Evolutionary conservation across 768 basidiomycete species (phyloP).

Genomic region (Clavaria fumosa): DNA sequence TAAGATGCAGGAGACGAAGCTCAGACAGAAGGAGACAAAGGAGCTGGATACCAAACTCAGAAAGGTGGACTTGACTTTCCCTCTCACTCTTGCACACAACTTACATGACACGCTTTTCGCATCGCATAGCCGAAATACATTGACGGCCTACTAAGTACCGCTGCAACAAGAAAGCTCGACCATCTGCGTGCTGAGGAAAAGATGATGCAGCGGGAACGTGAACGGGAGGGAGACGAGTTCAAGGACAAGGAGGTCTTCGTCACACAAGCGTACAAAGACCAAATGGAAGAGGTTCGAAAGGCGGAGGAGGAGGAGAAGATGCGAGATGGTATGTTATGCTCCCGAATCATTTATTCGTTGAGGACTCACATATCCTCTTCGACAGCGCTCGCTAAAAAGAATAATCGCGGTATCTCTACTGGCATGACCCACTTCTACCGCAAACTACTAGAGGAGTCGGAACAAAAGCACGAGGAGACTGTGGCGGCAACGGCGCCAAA

Average conservation of each 20-base stretch:
- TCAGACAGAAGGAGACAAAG: constrained; percentile 55
- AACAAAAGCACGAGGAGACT: constrained; percentile 73
- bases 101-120: constrained; percentile 6
- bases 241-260: constrained; percentile 94
- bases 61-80: constrained; percentile 38
- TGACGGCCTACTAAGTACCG: constrained; percentile 55
- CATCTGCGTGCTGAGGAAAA: constrained; percentile 92
- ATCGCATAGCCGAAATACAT: constrained; percentile 81
- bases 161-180: constrained; percentile 80
- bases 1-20: constrained; percentile 80
- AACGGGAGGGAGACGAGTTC: constrained; percentile 86
- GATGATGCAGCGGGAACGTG: constrained; percentile 87
- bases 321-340: constrained; percentile 55
- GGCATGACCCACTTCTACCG: constrained; percentile 84
- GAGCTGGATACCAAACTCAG: constrained; percentile 62
- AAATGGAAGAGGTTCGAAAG: constrained; percentile 79
- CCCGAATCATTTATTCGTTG: not conserved
- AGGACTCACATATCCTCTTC: constrained; percentile 1
- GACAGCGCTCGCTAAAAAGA: constrained; percentile 48
- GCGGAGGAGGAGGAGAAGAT: constrained; percentile 88
- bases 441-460: constrained; percentile 61
- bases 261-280: constrained; percentile 92
- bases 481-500: constrained; percentile 49
- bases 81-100: not conserved
- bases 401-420: constrained; percentile 37